Base-by-base conservation (phyloP, 2,329 filamentous ascomycete species). In the Xylariomycetidae sp. region DNA sequence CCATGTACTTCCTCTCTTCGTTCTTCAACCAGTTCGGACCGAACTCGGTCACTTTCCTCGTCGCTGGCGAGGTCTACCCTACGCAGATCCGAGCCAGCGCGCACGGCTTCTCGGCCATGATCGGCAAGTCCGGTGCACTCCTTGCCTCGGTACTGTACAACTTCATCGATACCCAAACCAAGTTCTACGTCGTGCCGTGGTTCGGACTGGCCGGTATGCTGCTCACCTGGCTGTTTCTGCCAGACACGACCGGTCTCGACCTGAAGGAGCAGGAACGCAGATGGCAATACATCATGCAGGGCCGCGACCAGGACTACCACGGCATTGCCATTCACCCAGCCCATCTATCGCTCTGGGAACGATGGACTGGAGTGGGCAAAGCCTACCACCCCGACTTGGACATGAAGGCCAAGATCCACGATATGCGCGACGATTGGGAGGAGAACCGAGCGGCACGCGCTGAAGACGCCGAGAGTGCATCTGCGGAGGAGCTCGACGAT, bases 11-110 rank as follows among this genome's bases (percentile, higher is more conserved):
- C 67, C 61, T 96, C 49, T 94, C 87, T 6, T 94, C 86, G 16
- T 96, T 96, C 72, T 96, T 96, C 80, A 95, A 95, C 74, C 90
- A 96, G 60, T 96, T 96, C 54, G 90, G 90, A 10, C 90, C 90
- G 62, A 96, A 96, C 74, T 82, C 79, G 29, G 88, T 95, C 52
- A 95, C 89, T 42, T 96, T 96, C 83, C 76, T 96, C 47, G 85
- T 94, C 22, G 90, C 90, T 26, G 90, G 87, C 26, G 90, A 96
- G 60, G 87, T 95, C n/a, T 96, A 86, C 72, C 90, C 90, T 8
- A 95, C 89, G 0, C 85, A 89, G 8, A 80, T 96, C 48, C 88
- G 90, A 52, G 90, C 90, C 47, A 88, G 86, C 13, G 90, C 90
- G 32, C 90, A 96, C 70, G 90, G 90, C 37, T 86, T 95, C 64